Percentiles rank a stretch among this genome's conserved stretches.
phyloP scores from a whole-genome alignment of 2,329 filamentous ascomycete species.

The Beauveria scarabaeidicola region DNA sequence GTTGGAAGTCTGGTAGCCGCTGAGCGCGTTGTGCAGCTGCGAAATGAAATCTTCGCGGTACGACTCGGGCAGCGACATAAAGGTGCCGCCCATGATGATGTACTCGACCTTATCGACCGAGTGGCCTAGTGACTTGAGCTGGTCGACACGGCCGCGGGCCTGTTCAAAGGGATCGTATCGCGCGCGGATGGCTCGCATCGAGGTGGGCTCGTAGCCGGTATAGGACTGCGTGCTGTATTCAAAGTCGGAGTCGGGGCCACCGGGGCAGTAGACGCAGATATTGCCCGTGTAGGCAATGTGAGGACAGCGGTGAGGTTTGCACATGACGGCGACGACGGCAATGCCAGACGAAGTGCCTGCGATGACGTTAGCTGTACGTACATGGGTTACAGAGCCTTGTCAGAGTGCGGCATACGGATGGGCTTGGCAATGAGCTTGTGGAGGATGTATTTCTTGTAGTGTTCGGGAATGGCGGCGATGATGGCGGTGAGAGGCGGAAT shows the following conservation, averaged over 20 bases:
- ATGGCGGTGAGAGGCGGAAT: constrained; percentile 93
- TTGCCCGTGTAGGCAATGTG: constrained; percentile 98
- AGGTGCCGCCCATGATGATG: constrained; percentile 99
- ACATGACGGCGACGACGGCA: constrained; percentile 98
- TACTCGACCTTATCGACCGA: constrained; percentile 99
- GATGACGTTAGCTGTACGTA: background rate
- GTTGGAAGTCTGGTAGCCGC: constrained; percentile 86
- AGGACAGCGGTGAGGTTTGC: constrained; percentile 94
- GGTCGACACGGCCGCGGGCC: constrained; percentile 88
- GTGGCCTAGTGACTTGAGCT: constrained; percentile 90
- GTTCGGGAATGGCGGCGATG: constrained; percentile 96
- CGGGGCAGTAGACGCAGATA: constrained; percentile 97
- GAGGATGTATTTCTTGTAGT: constrained; percentile 98
- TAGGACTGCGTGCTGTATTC: constrained; percentile 99
- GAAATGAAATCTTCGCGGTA: constrained; percentile 93
- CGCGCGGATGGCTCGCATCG: constrained; percentile 94
- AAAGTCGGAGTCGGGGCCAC: constrained; percentile 95
- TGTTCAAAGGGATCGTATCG: constrained; percentile 98
- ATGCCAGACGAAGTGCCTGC: constrained; percentile 91
- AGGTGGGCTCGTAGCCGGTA: constrained; percentile 96
- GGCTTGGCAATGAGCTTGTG: constrained; percentile 96
- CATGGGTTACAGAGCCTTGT: background rate
- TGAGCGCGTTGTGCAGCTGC: constrained; percentile 92
- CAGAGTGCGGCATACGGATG: constrained; percentile 50
- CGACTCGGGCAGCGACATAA: constrained; percentile 87